Evolutionary conservation across 768 basidiomycete species (phyloP), one percentile per base, ranked within the genome.

Genomic region (Suillus subluteus): DNA sequence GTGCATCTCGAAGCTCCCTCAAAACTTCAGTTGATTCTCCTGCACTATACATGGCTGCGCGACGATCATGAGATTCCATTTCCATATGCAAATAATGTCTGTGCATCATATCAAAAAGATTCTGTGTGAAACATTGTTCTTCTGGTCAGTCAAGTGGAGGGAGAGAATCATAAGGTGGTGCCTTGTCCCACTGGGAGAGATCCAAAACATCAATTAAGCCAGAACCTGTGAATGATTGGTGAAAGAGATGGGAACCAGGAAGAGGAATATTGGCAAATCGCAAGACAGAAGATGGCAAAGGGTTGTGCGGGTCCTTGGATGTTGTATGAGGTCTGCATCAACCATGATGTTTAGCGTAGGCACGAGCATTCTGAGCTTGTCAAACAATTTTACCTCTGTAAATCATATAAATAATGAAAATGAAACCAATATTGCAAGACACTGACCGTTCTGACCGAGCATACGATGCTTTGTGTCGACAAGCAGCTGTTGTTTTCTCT

Each of bases 181-280:
- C 8, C n/a, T n/a, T 16, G n/a, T 63, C 46, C 62, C 62, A 63
- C 30, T 63, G 62, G 8, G 6, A n/a, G 8, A 63, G 62, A 23
- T 63, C 35, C 3, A 23, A 63, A 50, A 52, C 46, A 37, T 63
- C 30, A 15, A 63, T 30, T 16, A 35, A n/a, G 26, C 52, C 35
- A 3, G 62, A 23, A 30, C 59, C 41, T 1, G 6, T 16, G 1
- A 23, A 37, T 16, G 62, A 35, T 48, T 63, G 26, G 37, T 18
- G 30, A 30, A 48, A 63, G 5, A 63, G 62, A 52, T 46, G 9
- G 18, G 40, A 41, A 48, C 35, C 16, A 21, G 62, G 40, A 63
- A 63, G 62, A 26, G 44, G 15, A 23, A 38, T 3, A 23, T 8
- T 12, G 11, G 46, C 9, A 11, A 11, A 48, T 5, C 23, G 46